Evolutionary conservation across 352 stramenopile species (phyloP).

Genomic region (Phytophthora melonis): DNA sequence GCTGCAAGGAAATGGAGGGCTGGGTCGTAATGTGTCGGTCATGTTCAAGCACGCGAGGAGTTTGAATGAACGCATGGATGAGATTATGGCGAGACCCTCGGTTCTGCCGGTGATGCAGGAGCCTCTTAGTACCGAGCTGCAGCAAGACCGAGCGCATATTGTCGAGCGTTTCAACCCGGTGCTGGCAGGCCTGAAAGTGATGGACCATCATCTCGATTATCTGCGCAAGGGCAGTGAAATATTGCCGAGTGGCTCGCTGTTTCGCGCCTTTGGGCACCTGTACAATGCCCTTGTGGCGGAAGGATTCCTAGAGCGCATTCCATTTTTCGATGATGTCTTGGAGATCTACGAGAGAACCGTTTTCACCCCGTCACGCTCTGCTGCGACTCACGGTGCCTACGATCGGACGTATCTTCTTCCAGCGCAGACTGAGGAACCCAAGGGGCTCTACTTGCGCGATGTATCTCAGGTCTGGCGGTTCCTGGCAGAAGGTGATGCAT

Average conservation of each 20-base stretch:
- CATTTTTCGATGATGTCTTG: neutral
- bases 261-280: neutral
- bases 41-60: slow-evolving; percentile 1
- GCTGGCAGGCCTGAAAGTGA: neutral
- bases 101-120: neutral
- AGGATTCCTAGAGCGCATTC: neutral
- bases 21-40: neutral
- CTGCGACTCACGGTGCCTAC: neutral
- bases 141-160: neutral
- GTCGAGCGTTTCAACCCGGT: neutral
- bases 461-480: neutral
- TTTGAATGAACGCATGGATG: slow-evolving; percentile 1
- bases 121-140: neutral
- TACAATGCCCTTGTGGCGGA: neutral
- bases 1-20: neutral
- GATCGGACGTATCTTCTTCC: neutral
- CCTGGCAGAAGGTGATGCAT: neutral
- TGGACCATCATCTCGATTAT: neutral
- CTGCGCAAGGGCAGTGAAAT: neutral
- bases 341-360: neutral
- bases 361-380: neutral
- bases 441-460: neutral
- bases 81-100: neutral
- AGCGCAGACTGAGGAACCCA: neutral
- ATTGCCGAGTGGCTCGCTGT: neutral